These are phyloP conservation scores for Yamadazyma oceani DNA, from an alignment of 1,139 yeast species.

Conservation along the genomic window DNA sequence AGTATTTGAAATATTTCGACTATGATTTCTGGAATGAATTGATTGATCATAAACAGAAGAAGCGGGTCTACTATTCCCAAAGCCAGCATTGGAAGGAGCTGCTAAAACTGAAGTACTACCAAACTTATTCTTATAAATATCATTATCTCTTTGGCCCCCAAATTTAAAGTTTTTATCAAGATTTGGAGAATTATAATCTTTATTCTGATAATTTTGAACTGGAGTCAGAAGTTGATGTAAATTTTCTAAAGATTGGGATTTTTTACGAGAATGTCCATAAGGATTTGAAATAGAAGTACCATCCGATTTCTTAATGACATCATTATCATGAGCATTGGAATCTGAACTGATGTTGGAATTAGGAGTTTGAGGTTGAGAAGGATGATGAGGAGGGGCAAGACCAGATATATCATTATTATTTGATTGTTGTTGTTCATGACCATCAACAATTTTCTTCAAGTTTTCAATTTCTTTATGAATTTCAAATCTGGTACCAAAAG, in stretches of 20 bases:
- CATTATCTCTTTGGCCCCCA: conserved; percentile 19
- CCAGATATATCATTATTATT: not conserved
- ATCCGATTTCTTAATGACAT: too few relatives aligned
- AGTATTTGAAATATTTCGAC: conserved; percentile 26
- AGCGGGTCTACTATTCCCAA: conserved; percentile 32
- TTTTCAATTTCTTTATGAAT: conserved; percentile 85
- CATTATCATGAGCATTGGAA: conserved; percentile 8
- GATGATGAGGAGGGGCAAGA: conserved; percentile 1
- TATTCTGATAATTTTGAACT: conserved; percentile 62
- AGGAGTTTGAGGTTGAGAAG: conserved; percentile 1
- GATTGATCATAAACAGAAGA: conserved; percentile 46
- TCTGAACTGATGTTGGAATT: not conserved
- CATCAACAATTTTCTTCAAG: conserved; percentile 35
- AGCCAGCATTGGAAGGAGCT: conserved; percentile 7
- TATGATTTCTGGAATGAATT: conserved; percentile 24
- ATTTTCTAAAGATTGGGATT: conserved; percentile 50
- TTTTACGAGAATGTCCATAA: conserved; percentile 18
- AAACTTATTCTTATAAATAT: conserved; percentile 7
- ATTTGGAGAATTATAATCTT: conserved; percentile 5
- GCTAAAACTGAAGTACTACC: conserved; percentile 7
- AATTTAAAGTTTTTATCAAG: conserved; percentile 20
- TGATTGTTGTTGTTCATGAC: conserved; percentile 6
- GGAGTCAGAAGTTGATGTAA: conserved; percentile 25
- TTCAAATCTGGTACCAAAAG: conserved; percentile 95
- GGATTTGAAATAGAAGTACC: conserved; percentile 17